Conservation (phyloP, 1,139 yeast genomes). For the Yamadazyma oceani region DNA sequence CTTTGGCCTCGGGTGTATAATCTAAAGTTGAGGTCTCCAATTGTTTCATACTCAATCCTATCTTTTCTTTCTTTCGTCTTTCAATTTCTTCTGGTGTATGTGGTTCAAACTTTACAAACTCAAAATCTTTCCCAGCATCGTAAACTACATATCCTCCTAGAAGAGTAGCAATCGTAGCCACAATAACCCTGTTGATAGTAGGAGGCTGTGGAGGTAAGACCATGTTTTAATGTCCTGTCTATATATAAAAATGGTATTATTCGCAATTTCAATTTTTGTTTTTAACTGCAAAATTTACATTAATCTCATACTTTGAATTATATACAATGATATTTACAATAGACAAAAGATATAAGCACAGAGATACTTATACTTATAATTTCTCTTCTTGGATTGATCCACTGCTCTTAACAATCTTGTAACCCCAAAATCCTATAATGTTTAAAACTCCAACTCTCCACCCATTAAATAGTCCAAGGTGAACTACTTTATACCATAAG, state of each 20-base stretch:
- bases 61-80: conserved; percentile 33
- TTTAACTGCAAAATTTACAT: neutral
- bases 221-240: neutral
- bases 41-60: conserved; percentile 31
- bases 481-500: conserved; percentile 22
- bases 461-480: conserved; percentile 68
- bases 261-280: neutral
- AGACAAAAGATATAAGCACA: conserved; percentile 1
- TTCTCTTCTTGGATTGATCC: conserved; percentile 44
- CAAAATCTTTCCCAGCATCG: conserved; percentile 41
- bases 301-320: neutral
- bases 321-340: neutral
- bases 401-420: conserved; percentile 58
- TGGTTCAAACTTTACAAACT: conserved; percentile 41
- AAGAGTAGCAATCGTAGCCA: conserved; percentile 37
- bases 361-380: conserved; percentile 14
- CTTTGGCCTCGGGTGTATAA: conserved; percentile 47
- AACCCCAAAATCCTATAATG: conserved; percentile 82
- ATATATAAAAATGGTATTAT: neutral
- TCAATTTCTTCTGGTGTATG: conserved; percentile 42
- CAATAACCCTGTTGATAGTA: conserved; percentile 32
- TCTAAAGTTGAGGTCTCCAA: conserved; percentile 40
- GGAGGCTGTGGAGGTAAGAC: conserved; percentile 34
- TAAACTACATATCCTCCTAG: conserved; percentile 34
- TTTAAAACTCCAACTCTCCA: conserved; percentile 88